A percentile compares a stretch with the other conserved stretches of the same genome.
Conservation (phyloP, 306 rosid species). For the Vigna nakashimae region DNA sequence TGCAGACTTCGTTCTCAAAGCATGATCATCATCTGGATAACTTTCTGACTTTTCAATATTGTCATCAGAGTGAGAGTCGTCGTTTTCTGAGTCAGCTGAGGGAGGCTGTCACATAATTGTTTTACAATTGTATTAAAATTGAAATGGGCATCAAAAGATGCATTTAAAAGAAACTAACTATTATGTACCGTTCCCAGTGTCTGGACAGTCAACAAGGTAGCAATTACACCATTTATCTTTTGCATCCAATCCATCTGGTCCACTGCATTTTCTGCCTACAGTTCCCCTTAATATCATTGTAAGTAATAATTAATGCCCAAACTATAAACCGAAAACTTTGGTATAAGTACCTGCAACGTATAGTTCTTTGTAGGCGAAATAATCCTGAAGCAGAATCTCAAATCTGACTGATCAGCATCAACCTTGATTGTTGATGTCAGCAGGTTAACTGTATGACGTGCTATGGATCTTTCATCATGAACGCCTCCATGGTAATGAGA, state of each 20-base stretch:
- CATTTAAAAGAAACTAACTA: constrained; percentile 28
- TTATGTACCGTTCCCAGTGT: constrained; percentile 61
- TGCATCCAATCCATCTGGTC: constrained; percentile 94
- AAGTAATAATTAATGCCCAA: constrained; percentile 29
- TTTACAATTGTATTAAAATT: constrained; percentile 39
- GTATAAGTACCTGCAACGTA: constrained; percentile 73
- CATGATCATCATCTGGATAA: constrained; percentile 44
- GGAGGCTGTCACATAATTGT: constrained; percentile 58
- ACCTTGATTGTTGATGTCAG: constrained; percentile 80
- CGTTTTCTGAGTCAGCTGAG: constrained; percentile 50
- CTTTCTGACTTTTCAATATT: constrained; percentile 42
- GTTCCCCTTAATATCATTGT: constrained; percentile 34
- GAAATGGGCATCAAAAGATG: constrained; percentile 37
- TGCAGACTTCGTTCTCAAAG: constrained; percentile 40
- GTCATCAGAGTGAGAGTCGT: constrained; percentile 38
- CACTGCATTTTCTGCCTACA: constrained; percentile 82
- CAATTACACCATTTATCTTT: constrained; percentile 82
- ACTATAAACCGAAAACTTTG: constrained; percentile 5
- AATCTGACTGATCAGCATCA: constrained; percentile 84
- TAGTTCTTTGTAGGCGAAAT: constrained; percentile 77
- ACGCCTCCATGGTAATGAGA: constrained; percentile 81
- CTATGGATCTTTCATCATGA: constrained; percentile 75
- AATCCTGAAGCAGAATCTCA: constrained; percentile 90
- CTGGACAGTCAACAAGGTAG: constrained; percentile 77
- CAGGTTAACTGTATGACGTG: constrained; percentile 80